Conservation (phyloP, 78 protist genomes). For the Neovahlkampfia damariscottae region DNA sequence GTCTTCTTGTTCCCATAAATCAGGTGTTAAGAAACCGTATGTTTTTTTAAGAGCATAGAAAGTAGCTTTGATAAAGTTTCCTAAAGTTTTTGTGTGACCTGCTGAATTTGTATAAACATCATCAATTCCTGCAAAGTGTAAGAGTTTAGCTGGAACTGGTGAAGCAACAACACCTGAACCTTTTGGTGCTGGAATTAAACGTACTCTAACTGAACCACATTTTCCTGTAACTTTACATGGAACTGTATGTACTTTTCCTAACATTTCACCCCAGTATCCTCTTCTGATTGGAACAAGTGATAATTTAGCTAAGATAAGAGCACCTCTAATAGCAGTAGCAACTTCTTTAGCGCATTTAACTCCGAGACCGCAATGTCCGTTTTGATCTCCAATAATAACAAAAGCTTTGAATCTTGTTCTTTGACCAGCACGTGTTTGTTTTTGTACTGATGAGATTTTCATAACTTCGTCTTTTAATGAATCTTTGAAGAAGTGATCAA, state of each 20-base stretch:
- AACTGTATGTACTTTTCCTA: slow-evolving; percentile 99
- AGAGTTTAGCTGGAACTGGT: slow-evolving; percentile 88
- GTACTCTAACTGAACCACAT: slow-evolving; percentile 96
- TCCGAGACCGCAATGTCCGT: slow-evolving; percentile 99
- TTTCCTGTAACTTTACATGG: slow-evolving; percentile 98
- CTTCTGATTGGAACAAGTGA: slow-evolving; percentile 95
- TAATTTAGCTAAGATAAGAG: slow-evolving; percentile 91
- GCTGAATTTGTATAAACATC: slow-evolving; percentile 94
- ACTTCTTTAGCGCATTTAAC: slow-evolving; percentile 97
- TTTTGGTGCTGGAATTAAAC: slow-evolving; percentile 99
- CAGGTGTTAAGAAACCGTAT: slow-evolving; percentile 96
- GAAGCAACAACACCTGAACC: slow-evolving; percentile 99
- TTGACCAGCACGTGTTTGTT: slow-evolving; percentile 99
- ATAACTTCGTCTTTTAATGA: slow-evolving; percentile 93
- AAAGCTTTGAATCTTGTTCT: slow-evolving; percentile 98
- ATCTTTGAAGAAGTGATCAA: slow-evolving; percentile 73
- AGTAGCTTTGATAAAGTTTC: slow-evolving; percentile 97
- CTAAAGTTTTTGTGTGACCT: slow-evolving; percentile 95
- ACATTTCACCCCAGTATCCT: slow-evolving; percentile 99
- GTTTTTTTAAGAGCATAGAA: slow-evolving; percentile 83
- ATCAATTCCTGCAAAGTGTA: slow-evolving; percentile 93
- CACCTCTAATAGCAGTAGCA: slow-evolving; percentile 98
- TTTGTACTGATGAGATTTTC: slow-evolving; percentile 99
- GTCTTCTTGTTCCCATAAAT: slow-evolving; percentile 81
- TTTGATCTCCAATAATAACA: slow-evolving; percentile 82